A percentile compares a stretch with the other conserved stretches of the same genome.
Evolutionary conservation across 1,284 basidiomycete species (phyloP).

Genomic region (Apiotrichum siamense): DNA sequence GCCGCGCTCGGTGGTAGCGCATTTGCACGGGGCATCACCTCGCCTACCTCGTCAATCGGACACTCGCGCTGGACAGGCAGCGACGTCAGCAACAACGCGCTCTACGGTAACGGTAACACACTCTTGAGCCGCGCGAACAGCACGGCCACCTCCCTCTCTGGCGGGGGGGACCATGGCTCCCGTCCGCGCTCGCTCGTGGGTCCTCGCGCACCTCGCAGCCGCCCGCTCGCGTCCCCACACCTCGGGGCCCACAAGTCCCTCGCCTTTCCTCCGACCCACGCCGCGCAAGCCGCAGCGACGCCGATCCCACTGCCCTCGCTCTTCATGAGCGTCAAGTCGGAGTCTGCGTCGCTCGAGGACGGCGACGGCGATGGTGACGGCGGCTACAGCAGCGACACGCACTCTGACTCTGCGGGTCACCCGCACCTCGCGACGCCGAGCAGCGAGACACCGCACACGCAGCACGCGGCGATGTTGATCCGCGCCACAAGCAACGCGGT

Average conservation of each 20-base stretch:
- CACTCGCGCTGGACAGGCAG: not conserved
- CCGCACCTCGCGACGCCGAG: not conserved
- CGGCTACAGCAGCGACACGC: not conserved
- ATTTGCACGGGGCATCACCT: not conserved
- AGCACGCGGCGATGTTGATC: no score
- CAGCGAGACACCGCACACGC: not conserved
- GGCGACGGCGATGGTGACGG: no score
- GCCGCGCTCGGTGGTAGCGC: not conserved
- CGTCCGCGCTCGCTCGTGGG: not conserved
- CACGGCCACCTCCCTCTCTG: constrained; percentile 18
- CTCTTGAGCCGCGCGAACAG: constrained; percentile 6
- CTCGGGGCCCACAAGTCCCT: not conserved
- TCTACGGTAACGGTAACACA: not conserved
- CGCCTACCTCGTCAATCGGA: not conserved
- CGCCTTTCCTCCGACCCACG: not conserved
- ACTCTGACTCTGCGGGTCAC: not conserved
- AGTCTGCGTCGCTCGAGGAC: not conserved
- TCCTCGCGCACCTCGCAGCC: not conserved
- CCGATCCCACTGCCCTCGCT: not conserved
- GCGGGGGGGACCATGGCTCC: constrained; percentile 26
- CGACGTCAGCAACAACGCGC: constrained; percentile 2
- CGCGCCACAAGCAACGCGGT: no score
- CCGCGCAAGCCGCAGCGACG: not conserved
- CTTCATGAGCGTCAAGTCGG: not conserved
- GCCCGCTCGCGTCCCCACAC: not conserved